These are phyloP conservation scores for Orychophragmus violaceus DNA, from an alignment of 345 rosid species.

Conservation along the genomic window DNA sequence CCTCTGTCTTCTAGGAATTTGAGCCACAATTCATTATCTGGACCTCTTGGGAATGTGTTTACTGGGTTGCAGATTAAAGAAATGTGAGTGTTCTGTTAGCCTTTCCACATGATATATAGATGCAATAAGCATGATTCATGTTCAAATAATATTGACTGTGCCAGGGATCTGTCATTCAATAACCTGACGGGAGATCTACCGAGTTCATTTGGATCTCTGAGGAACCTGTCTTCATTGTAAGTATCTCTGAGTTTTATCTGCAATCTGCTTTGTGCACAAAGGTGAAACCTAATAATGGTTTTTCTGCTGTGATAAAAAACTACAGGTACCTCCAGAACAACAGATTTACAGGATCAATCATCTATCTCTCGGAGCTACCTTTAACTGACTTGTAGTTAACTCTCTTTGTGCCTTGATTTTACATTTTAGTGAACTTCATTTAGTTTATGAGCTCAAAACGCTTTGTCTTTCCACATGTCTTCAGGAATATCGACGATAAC, in stretches of 20 bases:
- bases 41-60: slow-evolving; percentile 86
- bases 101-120: neutral
- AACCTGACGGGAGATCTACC: slow-evolving; percentile 83
- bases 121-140: neutral
- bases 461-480: slow-evolving; percentile 3
- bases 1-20: slow-evolving; percentile 56
- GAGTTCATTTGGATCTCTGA: slow-evolving; percentile 64
- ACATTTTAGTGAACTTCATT: slow-evolving; percentile 16
- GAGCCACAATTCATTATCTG: slow-evolving; percentile 71
- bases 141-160: neutral
- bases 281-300: neutral
- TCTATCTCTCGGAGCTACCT: slow-evolving; percentile 67
- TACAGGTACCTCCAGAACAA: slow-evolving; percentile 81
- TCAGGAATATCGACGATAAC: slow-evolving; percentile 75
- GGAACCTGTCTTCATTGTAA: slow-evolving; percentile 69
- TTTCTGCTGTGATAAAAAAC: slow-evolving; percentile 10
- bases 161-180: slow-evolving; percentile 87
- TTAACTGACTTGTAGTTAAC: slow-evolving; percentile 62
- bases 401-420: slow-evolving; percentile 7
- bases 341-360: slow-evolving; percentile 82
- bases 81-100: slow-evolving; percentile 44
- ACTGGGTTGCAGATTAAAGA: slow-evolving; percentile 54
- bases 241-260: neutral
- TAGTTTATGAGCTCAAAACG: slow-evolving; percentile 19
- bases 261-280: slow-evolving; percentile 5